A percentile compares a stretch with the other conserved stretches of the same genome.
Evolutionary conservation across 2,329 filamentous ascomycete species (phyloP).

Genomic region (Leptographium lundbergii): DNA sequence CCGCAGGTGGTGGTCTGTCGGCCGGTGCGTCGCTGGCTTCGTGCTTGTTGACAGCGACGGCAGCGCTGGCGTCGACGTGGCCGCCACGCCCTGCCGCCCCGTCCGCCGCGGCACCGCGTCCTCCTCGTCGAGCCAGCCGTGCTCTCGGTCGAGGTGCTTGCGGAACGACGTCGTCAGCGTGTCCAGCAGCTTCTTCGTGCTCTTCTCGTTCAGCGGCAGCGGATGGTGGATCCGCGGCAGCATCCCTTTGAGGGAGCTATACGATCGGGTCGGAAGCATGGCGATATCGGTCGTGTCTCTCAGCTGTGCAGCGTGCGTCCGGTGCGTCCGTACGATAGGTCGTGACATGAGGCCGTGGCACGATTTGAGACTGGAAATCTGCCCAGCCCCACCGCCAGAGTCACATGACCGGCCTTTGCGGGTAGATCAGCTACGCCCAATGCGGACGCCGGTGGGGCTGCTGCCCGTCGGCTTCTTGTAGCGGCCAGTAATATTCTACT

Average conservation of each 20-base stretch:
- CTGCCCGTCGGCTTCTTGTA: background rate
- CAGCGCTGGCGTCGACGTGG: background rate
- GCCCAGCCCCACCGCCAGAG: background rate
- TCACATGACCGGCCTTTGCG: background rate
- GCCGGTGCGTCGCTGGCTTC: slow-evolving; percentile 13
- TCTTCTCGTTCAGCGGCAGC: slow-evolving; percentile 33
- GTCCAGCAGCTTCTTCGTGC: slow-evolving; percentile 42
- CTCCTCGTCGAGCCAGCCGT: slow-evolving; percentile 30
- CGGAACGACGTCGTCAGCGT: slow-evolving; percentile 45
- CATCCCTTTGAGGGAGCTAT: slow-evolving; percentile 26
- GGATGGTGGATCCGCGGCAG: slow-evolving; percentile 38
- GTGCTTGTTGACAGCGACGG: background rate
- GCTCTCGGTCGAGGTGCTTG: slow-evolving; percentile 43
- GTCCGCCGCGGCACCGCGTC: background rate
- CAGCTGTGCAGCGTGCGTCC: no score
- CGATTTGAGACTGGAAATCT: background rate
- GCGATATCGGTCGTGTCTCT: background rate
- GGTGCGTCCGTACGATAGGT: background rate
- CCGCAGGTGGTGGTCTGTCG: slow-evolving; percentile 38
- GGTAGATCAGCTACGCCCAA: background rate
- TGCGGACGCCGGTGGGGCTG: background rate
- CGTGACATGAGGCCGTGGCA: background rate
- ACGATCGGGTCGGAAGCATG: slow-evolving; percentile 24
- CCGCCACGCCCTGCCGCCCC: background rate
- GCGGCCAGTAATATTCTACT: background rate